Percentiles rank a stretch among this genome's conserved stretches.
phyloP scores from a whole-genome alignment of 2,329 filamentous ascomycete species.

The Ascochyta koolunga region DNA sequence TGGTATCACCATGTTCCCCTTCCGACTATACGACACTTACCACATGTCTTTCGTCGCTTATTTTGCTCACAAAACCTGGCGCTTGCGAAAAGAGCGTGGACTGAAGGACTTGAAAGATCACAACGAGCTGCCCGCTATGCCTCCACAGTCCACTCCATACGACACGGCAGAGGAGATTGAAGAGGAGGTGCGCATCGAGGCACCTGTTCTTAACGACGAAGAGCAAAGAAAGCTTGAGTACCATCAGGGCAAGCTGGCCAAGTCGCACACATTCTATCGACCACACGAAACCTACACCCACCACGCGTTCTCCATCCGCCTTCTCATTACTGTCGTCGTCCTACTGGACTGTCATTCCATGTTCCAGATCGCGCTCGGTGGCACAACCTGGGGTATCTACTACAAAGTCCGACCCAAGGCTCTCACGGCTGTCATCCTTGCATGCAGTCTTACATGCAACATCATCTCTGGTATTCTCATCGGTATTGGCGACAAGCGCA shows the following conservation, averaged over 20 bases:
- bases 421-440: conserved; percentile 82
- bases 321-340: conserved; percentile 76
- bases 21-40: conserved; percentile 81
- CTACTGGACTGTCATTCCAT: conserved; percentile 80
- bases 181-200: conserved; percentile 43
- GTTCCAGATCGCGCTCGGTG: conserved; percentile 79
- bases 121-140: conserved; percentile 67
- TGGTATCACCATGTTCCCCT: conserved; percentile 69
- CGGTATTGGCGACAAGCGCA: conserved; percentile 73
- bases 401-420: conserved; percentile 73
- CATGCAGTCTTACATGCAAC: conserved; percentile 77
- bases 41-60: conserved; percentile 82
- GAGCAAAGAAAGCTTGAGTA: conserved; percentile 75
- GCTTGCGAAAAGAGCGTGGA: conserved; percentile 64
- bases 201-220: conserved; percentile 64
- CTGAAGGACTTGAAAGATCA: conserved; percentile 69
- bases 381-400: conserved; percentile 78
- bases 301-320: conserved; percentile 74
- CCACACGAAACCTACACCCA: conserved; percentile 87
- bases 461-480: conserved; percentile 79
- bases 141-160: conserved; percentile 49
- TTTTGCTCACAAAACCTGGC: conserved; percentile 71
- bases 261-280: conserved; percentile 87
- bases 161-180: conserved; percentile 44
- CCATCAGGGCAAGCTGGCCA: conserved; percentile 79